phyloP scores from a whole-genome alignment of 108 stramenopile species.

The Cyclotella baltica region DNA sequence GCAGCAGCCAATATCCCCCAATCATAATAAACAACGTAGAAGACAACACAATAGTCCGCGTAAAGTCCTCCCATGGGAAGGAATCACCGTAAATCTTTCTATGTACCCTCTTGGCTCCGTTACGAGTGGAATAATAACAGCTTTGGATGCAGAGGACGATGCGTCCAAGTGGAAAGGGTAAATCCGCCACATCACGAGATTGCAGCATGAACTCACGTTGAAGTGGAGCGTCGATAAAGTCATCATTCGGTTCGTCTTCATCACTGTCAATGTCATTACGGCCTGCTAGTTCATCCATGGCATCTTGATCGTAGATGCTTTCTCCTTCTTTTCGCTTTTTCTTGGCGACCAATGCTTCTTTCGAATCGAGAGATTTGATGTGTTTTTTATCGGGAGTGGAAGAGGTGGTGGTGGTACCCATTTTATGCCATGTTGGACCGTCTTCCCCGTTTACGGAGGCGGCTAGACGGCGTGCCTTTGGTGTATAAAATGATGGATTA shows the following conservation, averaged over 20 bases:
- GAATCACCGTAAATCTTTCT: conserved; percentile 88
- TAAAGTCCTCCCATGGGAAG: conserved; percentile 81
- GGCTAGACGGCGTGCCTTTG: conserved; percentile 13
- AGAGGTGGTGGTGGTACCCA: conserved; percentile 36
- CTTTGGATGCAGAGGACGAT: conserved; percentile 46
- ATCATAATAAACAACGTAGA: conserved; percentile 98
- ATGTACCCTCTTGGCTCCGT: conserved; percentile 61
- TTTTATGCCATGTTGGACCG: conserved; percentile 47
- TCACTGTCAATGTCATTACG: conserved; percentile 43
- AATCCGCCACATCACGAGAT: conserved; percentile 50
- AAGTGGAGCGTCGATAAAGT: conserved; percentile 73
- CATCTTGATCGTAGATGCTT: conserved; percentile 49
- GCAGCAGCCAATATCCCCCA: conserved; percentile 97
- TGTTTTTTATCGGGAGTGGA: not conserved
- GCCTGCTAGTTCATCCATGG: conserved; percentile 40
- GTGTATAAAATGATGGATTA: conserved; percentile 1
- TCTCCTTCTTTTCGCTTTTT: conserved; percentile 27
- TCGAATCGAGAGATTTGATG: not conserved
- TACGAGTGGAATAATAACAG: conserved; percentile 46
- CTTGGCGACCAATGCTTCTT: conserved; percentile 23
- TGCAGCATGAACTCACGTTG: conserved; percentile 27
- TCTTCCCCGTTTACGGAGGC: conserved; percentile 45
- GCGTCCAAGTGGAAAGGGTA: conserved; percentile 50
- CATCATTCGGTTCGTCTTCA: conserved; percentile 56
- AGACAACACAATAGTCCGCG: conserved; percentile 89